Evolutionary conservation across 495 filamentous ascomycete genomes (phyloP), one percentile per base, ranked within the genome.

Genomic region (Aspergillus coremiiformis): DNA sequence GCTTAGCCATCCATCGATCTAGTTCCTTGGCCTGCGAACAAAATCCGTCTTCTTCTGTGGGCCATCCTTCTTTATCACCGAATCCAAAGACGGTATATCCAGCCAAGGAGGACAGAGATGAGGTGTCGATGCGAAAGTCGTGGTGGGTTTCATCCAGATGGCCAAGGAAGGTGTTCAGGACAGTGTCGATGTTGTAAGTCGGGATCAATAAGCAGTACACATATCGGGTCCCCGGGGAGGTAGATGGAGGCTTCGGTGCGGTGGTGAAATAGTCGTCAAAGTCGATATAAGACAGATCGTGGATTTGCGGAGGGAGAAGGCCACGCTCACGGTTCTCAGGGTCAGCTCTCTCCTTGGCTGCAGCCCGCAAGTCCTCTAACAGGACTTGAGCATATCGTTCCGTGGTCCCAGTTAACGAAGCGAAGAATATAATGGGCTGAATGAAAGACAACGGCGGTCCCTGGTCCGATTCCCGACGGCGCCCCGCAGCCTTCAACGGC

Each of bases 31-130:
- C 92, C 62, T 97, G 90, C 26, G 84, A 87, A 62, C 92, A 96
- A 66, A 88, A 97, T 0, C 91, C 92, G 56, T 94, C 88, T 49
- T 86, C 84, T 60, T 91, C 89, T 0, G 84, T 88, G 2, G 89
- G 87, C 92, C 92, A 97, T 39, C 85, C 89, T 63, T 91, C 86
- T 49, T 79, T 81, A 63, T 97, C 92, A 17, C 92, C 92, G 58
- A 96, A 84, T 0, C 92, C 92, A 74, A 96, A 96, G 2, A 97
- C 92, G 0, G 86, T 87, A 60, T 94, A 97, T 10, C 92, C 92
- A 4, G 89, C 72, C 33, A 96, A 68, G 9, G 70, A 70, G 0
- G 84, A 84, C 37, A 97, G 66, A 0, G 93, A 85, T 1, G 87
- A 84, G 0, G 90, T 95, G 64, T 96, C 90, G 53, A 97, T 93